Conservation (phyloP, 208 protist species). For the Crithidia expoeki region DNA sequence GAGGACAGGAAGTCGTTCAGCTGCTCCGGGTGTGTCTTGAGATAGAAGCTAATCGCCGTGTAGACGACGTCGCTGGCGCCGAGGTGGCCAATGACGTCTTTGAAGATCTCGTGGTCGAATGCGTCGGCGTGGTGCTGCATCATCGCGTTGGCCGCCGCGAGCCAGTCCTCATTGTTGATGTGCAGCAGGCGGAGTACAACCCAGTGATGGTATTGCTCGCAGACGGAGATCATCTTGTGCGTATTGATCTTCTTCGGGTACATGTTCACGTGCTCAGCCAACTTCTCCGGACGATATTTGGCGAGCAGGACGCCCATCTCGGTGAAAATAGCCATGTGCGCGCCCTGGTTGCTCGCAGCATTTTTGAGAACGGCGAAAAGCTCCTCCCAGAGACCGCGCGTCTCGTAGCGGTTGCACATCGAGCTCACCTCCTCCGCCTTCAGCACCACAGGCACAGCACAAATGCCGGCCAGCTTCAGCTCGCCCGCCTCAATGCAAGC, state of each 20-base stretch:
- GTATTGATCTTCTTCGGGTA: constrained; percentile 97
- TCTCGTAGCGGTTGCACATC: constrained; percentile 92
- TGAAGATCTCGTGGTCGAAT: constrained; percentile 98
- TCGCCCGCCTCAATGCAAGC: constrained; percentile 98
- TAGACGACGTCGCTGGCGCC: constrained; percentile 98
- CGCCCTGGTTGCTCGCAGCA: constrained; percentile 94
- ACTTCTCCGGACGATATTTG: constrained; percentile 99
- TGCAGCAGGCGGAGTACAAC: constrained; percentile 96
- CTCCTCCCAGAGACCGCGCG: constrained; percentile 94
- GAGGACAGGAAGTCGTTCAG: constrained; percentile 97
- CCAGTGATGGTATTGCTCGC: constrained; percentile 97
- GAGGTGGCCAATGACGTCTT: constrained; percentile 95
- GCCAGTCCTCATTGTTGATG: constrained; percentile 98
- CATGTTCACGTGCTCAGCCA: constrained; percentile 99
- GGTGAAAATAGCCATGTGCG: constrained; percentile 99
- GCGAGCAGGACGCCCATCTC: constrained; percentile 99
- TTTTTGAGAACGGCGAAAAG: constrained; percentile 96
- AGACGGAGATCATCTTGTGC: constrained; percentile 96
- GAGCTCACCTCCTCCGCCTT: constrained; percentile 97
- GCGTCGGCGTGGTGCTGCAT: constrained; percentile 97
- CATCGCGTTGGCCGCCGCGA: constrained; percentile 98
- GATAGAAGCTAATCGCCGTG: constrained; percentile 97
- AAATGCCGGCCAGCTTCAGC: constrained; percentile 98
- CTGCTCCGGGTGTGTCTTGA: constrained; percentile 91
- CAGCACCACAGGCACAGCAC: constrained; percentile 98